These are phyloP conservation scores for Hansenula sp. DNA, from an alignment of 1,139 yeast species.

Conservation along the genomic window DNA sequence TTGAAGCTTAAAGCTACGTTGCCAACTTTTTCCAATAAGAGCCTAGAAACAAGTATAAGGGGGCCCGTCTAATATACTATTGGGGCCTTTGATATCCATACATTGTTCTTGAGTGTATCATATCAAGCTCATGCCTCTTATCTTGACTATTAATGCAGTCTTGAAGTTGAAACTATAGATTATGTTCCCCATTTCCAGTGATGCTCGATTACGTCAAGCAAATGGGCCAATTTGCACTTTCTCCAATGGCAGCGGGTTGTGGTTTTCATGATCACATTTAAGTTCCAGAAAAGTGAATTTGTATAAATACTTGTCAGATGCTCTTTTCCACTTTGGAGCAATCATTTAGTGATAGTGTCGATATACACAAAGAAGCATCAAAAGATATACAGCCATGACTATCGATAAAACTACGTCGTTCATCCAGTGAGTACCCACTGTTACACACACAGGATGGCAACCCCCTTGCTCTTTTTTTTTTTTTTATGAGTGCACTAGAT, in stretches of 20 bases:
- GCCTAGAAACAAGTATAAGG: too few relatives aligned
- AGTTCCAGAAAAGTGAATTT: background rate
- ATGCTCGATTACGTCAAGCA: background rate
- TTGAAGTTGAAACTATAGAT: background rate
- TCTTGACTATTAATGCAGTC: too few relatives aligned
- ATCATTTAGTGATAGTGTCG: background rate
- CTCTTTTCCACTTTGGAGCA: background rate
- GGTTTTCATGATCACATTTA: background rate
- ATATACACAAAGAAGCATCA: background rate
- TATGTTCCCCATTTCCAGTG: background rate
- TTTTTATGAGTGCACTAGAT: background rate
- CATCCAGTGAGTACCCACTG: background rate
- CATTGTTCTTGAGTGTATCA: too few relatives aligned
- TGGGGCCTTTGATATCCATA: too few relatives aligned
- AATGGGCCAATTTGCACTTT: background rate
- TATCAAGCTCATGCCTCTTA: too few relatives aligned
- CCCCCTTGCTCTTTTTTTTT: background rate
- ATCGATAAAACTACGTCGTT: conserved; percentile 2
- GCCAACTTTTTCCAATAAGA: too few relatives aligned
- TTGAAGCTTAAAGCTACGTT: too few relatives aligned
- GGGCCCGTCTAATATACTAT: background rate
- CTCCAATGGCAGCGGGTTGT: background rate
- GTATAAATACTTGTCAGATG: background rate
- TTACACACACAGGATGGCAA: background rate
- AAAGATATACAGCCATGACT: conserved; percentile 1